phyloP scores from a whole-genome alignment of 768 basidiomycete species.

The Pleurotus giganteus region DNA sequence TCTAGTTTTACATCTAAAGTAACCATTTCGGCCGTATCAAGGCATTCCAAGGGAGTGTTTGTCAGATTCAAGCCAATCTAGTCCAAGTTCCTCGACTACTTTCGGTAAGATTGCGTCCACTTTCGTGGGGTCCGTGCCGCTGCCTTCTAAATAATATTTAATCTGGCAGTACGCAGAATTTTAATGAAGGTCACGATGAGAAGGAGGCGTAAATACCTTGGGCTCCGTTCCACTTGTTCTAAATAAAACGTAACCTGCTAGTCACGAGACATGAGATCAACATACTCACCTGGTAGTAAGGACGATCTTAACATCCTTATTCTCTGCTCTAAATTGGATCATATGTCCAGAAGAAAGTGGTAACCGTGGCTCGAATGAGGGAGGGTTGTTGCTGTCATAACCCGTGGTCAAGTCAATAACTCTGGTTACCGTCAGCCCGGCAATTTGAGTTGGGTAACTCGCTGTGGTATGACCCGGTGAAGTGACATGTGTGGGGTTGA shows the following conservation, averaged over 20 bases:
- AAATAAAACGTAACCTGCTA: not conserved
- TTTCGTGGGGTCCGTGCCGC: conserved; percentile 45
- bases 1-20: too few relatives aligned
- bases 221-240: conserved; percentile 92
- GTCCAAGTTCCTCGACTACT: conserved; percentile 60
- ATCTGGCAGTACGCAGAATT: conserved; percentile 52
- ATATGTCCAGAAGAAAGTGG: conserved; percentile 81
- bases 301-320: conserved; percentile 48
- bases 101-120: conserved; percentile 49
- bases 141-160: conserved; percentile 88
- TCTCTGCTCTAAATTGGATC: conserved; percentile 72
- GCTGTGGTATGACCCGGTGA: conserved; percentile 22
- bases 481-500: conserved; percentile 1
- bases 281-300: conserved; percentile 64
- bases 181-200: not conserved
- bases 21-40: too few relatives aligned
- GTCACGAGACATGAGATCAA: not conserved
- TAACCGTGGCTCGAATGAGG: conserved; percentile 55
- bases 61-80: conserved; percentile 67
- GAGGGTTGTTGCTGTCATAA: conserved; percentile 76
- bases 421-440: conserved; percentile 54
- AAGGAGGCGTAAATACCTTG: conserved; percentile 49
- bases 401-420: conserved; percentile 77
- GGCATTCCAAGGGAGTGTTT: conserved; percentile 44
- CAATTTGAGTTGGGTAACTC: conserved; percentile 62